These are phyloP conservation scores for Colletotrichum camelliae DNA, from an alignment of 2,329 filamentous ascomycete species.

Conservation along the genomic window DNA sequence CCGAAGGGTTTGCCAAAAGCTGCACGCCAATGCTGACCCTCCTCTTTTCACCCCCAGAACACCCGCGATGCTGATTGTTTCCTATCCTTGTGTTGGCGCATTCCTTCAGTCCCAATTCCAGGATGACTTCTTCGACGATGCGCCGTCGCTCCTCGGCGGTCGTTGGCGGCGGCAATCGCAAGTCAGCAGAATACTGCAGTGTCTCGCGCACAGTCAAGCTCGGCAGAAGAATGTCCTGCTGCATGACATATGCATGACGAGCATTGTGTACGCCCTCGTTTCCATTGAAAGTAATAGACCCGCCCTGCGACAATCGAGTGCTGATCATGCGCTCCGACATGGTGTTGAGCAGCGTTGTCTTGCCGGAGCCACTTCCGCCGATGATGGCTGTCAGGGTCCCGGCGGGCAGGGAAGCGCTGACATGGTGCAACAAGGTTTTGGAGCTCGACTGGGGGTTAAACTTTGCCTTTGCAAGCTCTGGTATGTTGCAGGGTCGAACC, in stretches of 20 bases:
- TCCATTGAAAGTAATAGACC: slow-evolving; percentile 67
- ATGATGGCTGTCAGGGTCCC: slow-evolving; percentile 78
- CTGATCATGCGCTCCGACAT: slow-evolving; percentile 73
- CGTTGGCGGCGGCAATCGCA: slow-evolving; percentile 70
- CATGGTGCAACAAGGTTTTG: slow-evolving; percentile 65
- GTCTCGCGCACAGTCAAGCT: slow-evolving; percentile 80
- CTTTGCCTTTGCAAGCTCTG: slow-evolving; percentile 41
- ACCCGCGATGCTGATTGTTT: slow-evolving; percentile 73
- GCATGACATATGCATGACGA: slow-evolving; percentile 74
- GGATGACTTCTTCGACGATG: slow-evolving; percentile 78
- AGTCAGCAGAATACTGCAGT: slow-evolving; percentile 72
- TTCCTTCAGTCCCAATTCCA: slow-evolving; percentile 77
- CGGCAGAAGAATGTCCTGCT: slow-evolving; percentile 76
- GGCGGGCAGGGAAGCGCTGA: slow-evolving; percentile 67
- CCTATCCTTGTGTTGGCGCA: slow-evolving; percentile 79
- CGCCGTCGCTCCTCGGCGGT: slow-evolving; percentile 61
- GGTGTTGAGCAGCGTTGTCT: slow-evolving; percentile 74
- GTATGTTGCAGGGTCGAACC: slow-evolving; percentile 54
- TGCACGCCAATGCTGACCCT: slow-evolving; percentile 80
- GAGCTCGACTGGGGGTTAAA: slow-evolving; percentile 40
- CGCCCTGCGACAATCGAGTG: slow-evolving; percentile 54
- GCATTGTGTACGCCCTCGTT: slow-evolving; percentile 56
- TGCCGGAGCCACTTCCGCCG: slow-evolving; percentile 75
- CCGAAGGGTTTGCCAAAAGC: slow-evolving; percentile 77
- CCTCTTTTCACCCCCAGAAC: slow-evolving; percentile 80